phyloP scores from a whole-genome alignment of 306 rosid genomes.

The Vicia sativa region DNA sequence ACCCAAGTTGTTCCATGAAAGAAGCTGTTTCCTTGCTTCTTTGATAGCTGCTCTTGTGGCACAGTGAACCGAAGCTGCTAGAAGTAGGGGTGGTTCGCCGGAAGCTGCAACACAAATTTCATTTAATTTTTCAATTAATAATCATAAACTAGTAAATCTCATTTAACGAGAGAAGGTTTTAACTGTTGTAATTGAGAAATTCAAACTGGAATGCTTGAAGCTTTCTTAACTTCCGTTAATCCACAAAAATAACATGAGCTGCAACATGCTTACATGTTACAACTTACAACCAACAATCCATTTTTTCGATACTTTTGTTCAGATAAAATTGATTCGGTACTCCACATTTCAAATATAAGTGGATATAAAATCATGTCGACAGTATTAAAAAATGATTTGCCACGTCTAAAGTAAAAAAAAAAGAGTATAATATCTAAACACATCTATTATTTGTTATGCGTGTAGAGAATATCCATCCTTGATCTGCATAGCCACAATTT shows the following conservation, averaged over 20 bases:
- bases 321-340: constrained; percentile 8
- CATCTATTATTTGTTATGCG: neutral
- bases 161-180: neutral
- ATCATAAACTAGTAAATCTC: neutral
- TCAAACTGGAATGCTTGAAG: neutral
- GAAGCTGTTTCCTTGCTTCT: constrained; percentile 78
- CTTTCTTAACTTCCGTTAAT: constrained; percentile 2
- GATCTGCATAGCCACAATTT: neutral
- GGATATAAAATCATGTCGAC: neutral
- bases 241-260: constrained; percentile 4
- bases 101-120: constrained; percentile 66
- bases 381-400: neutral
- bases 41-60: constrained; percentile 83
- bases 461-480: neutral
- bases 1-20: constrained; percentile 58
- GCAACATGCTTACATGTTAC: neutral
- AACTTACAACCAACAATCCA: neutral
- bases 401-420: neutral
- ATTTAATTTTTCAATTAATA: neutral
- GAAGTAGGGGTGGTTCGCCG: constrained; percentile 87
- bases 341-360: constrained; percentile 2
- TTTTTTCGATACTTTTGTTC: neutral
- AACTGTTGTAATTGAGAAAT: neutral
- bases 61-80: constrained; percentile 84
- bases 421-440: neutral